A percentile compares a stretch with the other conserved stretches of the same genome.
Evolutionary conservation across 2,329 filamentous ascomycete species (phyloP).

Genomic region (Penicillium nordicum): DNA sequence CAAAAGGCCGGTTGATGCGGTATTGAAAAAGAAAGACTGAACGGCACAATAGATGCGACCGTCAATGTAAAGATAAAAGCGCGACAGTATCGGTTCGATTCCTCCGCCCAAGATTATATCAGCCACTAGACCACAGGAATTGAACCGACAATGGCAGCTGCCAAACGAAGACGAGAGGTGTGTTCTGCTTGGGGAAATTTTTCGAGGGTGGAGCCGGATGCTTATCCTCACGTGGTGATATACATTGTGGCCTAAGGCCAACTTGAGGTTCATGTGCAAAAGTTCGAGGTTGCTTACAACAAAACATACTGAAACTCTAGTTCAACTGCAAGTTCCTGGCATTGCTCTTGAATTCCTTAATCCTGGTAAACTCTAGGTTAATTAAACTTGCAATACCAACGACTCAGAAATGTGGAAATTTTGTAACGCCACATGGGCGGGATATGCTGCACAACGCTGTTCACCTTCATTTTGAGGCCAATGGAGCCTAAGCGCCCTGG

Average conservation of each 20-base stretch:
- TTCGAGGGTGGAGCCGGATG: constrained; percentile 34
- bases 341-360: neutral
- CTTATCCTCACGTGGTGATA: constrained; percentile 46
- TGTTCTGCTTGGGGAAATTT: constrained; percentile 38
- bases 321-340: neutral
- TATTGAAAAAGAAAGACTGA: constrained; percentile 15
- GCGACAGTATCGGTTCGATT: neutral
- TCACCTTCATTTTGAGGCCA: constrained; percentile 6
- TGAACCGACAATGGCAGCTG: constrained; percentile 27
- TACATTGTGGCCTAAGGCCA: constrained; percentile 21
- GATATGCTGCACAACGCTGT: constrained; percentile 3
- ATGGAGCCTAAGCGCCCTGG: constrained; percentile 22
- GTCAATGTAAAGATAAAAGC: constrained; percentile 2
- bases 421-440: neutral
- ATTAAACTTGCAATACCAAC: neutral
- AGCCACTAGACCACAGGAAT: constrained; percentile 20
- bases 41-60: constrained; percentile 5
- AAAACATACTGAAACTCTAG: neutral
- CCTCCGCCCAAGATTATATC: constrained; percentile 15
- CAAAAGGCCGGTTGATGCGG: neutral
- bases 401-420: neutral
- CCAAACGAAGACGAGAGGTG: constrained; percentile 22
- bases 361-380: neutral
- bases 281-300: neutral
- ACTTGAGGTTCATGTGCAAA: neutral